Evolutionary conservation across 1,139 yeast species (phyloP).

Genomic region (Suhomyces taliae): DNA sequence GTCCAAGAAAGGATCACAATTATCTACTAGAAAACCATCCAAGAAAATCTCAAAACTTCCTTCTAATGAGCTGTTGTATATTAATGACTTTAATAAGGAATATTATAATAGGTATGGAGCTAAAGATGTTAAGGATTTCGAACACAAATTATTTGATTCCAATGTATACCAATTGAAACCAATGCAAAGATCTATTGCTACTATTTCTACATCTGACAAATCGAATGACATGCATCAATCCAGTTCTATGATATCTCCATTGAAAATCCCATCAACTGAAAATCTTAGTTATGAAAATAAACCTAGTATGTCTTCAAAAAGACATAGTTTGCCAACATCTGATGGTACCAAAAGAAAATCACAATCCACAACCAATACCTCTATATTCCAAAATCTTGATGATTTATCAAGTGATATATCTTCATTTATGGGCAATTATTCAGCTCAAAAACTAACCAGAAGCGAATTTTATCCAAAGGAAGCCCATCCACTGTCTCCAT

Average conservation of each 20-base stretch:
- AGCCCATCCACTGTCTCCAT: constrained; percentile 1
- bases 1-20: background rate
- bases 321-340: constrained; percentile 10
- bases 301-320: constrained; percentile 5
- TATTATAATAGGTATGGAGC: constrained; percentile 19
- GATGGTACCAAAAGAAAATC: constrained; percentile 19
- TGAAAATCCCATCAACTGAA: constrained; percentile 1
- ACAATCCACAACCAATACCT: constrained; percentile 29
- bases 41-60: background rate
- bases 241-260: constrained; percentile 4
- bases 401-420: constrained; percentile 34
- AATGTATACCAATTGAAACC: constrained; percentile 32
- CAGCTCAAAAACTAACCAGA: background rate
- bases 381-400: constrained; percentile 31
- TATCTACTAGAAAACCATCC: background rate
- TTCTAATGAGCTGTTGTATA: constrained; percentile 8
- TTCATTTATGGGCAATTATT: constrained; percentile 13
- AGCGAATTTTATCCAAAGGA: background rate
- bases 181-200: constrained; percentile 31
- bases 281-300: background rate
- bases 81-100: constrained; percentile 19
- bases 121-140: constrained; percentile 8
- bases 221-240: constrained; percentile 1
- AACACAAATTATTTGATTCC: constrained; percentile 19
- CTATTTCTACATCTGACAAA: constrained; percentile 16